These are phyloP conservation scores for Castanea crenata DNA, from an alignment of 306 rosid species.

Conservation along the genomic window DNA sequence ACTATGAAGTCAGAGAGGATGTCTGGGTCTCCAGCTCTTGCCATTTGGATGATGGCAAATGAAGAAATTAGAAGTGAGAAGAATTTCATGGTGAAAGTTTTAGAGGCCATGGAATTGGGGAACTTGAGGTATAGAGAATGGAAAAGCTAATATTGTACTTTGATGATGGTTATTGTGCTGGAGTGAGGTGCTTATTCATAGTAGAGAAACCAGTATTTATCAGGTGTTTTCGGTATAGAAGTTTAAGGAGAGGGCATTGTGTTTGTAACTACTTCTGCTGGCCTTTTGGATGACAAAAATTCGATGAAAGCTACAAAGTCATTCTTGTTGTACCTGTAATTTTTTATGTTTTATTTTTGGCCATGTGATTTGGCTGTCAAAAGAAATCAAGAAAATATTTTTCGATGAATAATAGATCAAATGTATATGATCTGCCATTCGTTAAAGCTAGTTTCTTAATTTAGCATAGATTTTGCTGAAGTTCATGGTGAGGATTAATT, in stretches of 20 bases:
- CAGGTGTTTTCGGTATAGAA: neutral
- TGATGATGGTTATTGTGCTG: neutral
- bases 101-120: neutral
- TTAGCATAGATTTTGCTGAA: too few relatives aligned
- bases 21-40: slow-evolving; percentile 45
- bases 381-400: too few relatives aligned
- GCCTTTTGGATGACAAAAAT: neutral
- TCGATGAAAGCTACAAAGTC: neutral
- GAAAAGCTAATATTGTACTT: neutral
- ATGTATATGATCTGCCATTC: too few relatives aligned
- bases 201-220: neutral
- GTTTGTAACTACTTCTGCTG: neutral
- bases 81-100: neutral
- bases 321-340: neutral
- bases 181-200: neutral
- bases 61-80: slow-evolving; percentile 21
- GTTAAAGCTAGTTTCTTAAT: too few relatives aligned
- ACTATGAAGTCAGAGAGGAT: slow-evolving; percentile 40
- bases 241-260: neutral
- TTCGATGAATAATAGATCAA: too few relatives aligned
- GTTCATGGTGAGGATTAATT: too few relatives aligned
- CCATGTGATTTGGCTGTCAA: neutral
- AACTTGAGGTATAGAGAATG: neutral
- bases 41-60: slow-evolving; percentile 20
- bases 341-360: neutral